phyloP scores from a whole-genome alignment of 2,329 filamentous ascomycete species.

The Clarireedia homoeocarpa region DNA sequence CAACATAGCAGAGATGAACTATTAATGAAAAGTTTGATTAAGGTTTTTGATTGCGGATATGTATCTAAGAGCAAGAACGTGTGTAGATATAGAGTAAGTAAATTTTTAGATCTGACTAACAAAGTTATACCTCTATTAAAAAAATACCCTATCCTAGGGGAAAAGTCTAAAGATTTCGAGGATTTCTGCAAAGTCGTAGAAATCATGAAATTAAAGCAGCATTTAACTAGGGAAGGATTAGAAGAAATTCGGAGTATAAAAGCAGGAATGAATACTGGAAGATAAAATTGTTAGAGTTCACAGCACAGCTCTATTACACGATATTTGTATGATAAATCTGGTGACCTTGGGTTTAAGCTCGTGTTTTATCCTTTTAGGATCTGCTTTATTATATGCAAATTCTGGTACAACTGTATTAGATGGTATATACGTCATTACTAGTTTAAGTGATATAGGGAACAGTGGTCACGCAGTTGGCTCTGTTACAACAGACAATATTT shows the following conservation, averaged over 20 bases:
- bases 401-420: slow-evolving; percentile 8
- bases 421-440: slow-evolving; percentile 8
- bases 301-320: no score
- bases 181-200: background rate
- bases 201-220: background rate
- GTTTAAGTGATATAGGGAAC: slow-evolving; percentile 7
- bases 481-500: background rate
- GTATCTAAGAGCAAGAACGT: background rate
- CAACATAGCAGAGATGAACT: no score
- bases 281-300: no score
- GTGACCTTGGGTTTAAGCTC: background rate
- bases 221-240: background rate
- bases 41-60: no score
- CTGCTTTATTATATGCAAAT: slow-evolving; percentile 7
- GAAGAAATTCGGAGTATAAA: background rate
- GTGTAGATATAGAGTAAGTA: background rate
- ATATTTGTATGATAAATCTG: no score
- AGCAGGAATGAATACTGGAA: background rate
- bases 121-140: background rate
- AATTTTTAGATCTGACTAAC: background rate
- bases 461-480: background rate
- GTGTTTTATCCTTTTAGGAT: slow-evolving; percentile 1
- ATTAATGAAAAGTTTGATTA: no score
- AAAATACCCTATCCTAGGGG: background rate
- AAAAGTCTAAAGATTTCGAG: background rate